These are phyloP conservation scores for Phaeophleospora eucalypticola DNA, from an alignment of 2,329 filamentous ascomycete genomes.

Conservation along the genomic window DNA sequence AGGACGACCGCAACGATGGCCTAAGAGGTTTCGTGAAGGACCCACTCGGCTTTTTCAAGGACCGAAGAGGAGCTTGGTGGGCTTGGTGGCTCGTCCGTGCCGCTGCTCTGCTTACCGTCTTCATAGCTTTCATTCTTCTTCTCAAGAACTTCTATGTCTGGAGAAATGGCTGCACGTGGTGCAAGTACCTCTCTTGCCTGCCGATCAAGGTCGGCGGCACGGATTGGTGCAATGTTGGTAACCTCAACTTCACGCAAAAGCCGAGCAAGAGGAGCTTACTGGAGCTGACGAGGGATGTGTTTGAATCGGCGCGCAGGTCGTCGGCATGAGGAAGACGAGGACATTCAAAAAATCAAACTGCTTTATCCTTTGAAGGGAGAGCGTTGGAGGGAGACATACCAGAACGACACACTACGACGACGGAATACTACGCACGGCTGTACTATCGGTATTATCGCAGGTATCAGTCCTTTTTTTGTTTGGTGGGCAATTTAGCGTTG, in stretches of 20 bases:
- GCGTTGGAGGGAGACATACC: not conserved
- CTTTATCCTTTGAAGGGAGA: not conserved
- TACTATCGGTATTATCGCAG: not conserved
- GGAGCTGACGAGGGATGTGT: conserved; percentile 13
- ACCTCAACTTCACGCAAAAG: conserved; percentile 34
- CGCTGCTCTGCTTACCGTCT: conserved; percentile 70
- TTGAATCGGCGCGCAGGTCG: conserved; percentile 2
- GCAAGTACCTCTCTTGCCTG: conserved; percentile 91
- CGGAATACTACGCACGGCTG: not conserved
- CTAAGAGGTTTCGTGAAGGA: conserved; percentile 45
- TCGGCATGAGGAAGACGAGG: not conserved
- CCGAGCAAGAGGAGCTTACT: conserved; percentile 14
- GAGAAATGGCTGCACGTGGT: conserved; percentile 77
- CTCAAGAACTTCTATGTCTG: conserved; percentile 87
- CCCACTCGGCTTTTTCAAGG: conserved; percentile 76
- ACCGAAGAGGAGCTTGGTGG: conserved; percentile 93
- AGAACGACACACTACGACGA: conserved; percentile 1
- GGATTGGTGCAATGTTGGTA: conserved; percentile 60
- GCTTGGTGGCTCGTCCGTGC: conserved; percentile 88
- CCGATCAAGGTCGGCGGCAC: conserved; percentile 49
- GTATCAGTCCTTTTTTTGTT: too few species aligned
- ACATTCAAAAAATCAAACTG: not conserved
- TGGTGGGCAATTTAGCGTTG: not conserved
- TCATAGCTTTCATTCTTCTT: conserved; percentile 81
- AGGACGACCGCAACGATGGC: conserved; percentile 21